Base-by-base conservation (phyloP, 768 basidiomycete species). In the Suillus bovinus region DNA sequence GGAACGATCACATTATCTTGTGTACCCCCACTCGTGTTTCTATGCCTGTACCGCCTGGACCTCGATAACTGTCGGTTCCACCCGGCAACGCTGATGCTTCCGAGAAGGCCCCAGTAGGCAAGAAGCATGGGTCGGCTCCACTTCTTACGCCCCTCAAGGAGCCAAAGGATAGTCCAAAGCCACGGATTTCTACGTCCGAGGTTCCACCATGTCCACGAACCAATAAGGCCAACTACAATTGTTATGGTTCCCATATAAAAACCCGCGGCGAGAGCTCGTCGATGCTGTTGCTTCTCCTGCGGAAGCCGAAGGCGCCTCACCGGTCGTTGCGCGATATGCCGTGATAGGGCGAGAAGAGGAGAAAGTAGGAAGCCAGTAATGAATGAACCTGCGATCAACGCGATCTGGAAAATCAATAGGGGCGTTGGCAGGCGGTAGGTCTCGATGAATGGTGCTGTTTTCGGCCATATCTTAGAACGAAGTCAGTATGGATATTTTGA, bases 281-380 rank as follows among this genome's bases (percentile, higher is more conserved):
- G 88, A 69, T 96, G 89, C 13, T 86, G 83, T 50, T 86, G 82
- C 70, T 94, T 94, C 72, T 96, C 90, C 59, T 89, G 84, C 0
- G 94, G 96, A 71, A 82, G 86, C 56, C 87, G 88, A 31, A 96
- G 84, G 13, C 96, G 90, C 67, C 82, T 87, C 63, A 87, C 84
- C 4, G 96, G 96, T 24, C 88, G 85, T 67, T 91, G 93, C 0
- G 96, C 95, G 67, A 95, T 90, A 72, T 94, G 89, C 2, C 97
- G 86, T 20, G 96, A 96, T 22, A 99, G 82, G 50, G 93, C 88
- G 20, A 99, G 88, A 46, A 99, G 80, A 0, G 97, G 97, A 0
- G 94, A 94, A n/a, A 99, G 84, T 9, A 98, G 78, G 76, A 98
- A 94, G 16, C 97, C 97, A n/a, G 88, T 88, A 36, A 99, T 78